Evolutionary conservation across 1,284 basidiomycete species (phyloP), one percentile per base, ranked within the genome.

Genomic region (Mycena sp.): DNA sequence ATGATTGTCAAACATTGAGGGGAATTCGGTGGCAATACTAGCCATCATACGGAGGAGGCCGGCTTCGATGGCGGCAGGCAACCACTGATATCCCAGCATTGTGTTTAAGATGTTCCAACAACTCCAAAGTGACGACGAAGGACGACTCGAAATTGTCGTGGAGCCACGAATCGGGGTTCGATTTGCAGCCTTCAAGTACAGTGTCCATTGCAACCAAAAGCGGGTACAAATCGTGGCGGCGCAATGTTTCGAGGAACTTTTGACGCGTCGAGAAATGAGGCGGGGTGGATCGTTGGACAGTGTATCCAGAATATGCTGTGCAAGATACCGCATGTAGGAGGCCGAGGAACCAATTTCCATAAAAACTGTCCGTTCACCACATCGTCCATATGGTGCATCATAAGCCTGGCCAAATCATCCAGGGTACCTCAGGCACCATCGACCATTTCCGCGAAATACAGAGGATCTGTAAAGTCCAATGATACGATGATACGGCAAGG

Each of bases 331-430:
- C 51, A 53, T 41, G 51, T 53, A 53, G 40, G 51, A 21, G 19
- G 38, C 38, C 6, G 41, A 4, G 41, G 53, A 55, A 21, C 53
- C 53, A 25, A 55, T 10, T 55, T 16, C 41, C 53, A 55, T 11
- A 41, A 55, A 55, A 55, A 23, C 12, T 55, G n/a, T 35, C 53
- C 53, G 53, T 45, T 43, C 41, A 55, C 41, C 53, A 55, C 53
- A 37, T 23, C 41, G 45, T 55, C 53, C n/a, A 55, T 35, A 17
- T 55, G 53, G n/a, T 9, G 41, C 53, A 55, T 23, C 41, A 45
- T n/a, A 44, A 55, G 53, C 6, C 10, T 23, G 29, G 53, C 53
- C 41, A 55, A 37, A 55, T 55, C 52, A 44, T 54, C 52, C 28
- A 54, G 14, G 52, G 52, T 54, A 14, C 51, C 51, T n/a, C 51